Percentiles rank a stretch among this genome's conserved stretches.
Conservation (phyloP, 805 yeast species). For the Candida alai region DNA sequence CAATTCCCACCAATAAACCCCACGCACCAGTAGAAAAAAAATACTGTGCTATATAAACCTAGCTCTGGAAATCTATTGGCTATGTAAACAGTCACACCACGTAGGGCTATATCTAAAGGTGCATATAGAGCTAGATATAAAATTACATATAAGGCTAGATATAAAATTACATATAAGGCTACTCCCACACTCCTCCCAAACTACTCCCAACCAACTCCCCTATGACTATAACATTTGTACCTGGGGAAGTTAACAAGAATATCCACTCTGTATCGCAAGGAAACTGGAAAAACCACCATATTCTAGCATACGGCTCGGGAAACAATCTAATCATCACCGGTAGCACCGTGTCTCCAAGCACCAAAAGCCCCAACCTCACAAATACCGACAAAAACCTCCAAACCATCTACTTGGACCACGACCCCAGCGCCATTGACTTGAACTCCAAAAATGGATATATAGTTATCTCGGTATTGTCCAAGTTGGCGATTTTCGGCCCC, state of each 20-base stretch:
- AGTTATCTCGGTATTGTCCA: conserved; percentile 48
- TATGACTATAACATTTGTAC: conserved; percentile 69
- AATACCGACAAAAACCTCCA: conserved; percentile 48
- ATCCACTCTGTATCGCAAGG: conserved; percentile 54
- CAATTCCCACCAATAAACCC: too few relatives aligned
- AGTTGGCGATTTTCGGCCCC: conserved; percentile 53
- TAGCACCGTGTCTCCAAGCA: conserved; percentile 13
- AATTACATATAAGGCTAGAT: too few relatives aligned
- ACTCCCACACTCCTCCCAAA: too few relatives aligned
- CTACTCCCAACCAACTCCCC: not conserved
- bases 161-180: too few relatives aligned
- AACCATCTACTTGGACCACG: conserved; percentile 67
- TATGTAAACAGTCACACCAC: too few relatives aligned
- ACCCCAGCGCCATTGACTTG: conserved; percentile 64
- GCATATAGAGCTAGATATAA: too few relatives aligned
- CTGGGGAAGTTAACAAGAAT: conserved; percentile 75
- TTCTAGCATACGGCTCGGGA: conserved; percentile 81
- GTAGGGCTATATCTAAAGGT: too few relatives aligned
- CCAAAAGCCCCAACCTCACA: conserved; percentile 5
- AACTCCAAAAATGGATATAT: conserved; percentile 54
- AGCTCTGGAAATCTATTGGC: too few relatives aligned
- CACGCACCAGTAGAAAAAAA: too few relatives aligned
- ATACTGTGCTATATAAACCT: too few relatives aligned
- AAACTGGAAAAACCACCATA: conserved; percentile 61
- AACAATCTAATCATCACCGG: conserved; percentile 63